Base-by-base conservation (phyloP, 1,284 basidiomycete species). In the Cryptococcus deneoformans region DNA sequence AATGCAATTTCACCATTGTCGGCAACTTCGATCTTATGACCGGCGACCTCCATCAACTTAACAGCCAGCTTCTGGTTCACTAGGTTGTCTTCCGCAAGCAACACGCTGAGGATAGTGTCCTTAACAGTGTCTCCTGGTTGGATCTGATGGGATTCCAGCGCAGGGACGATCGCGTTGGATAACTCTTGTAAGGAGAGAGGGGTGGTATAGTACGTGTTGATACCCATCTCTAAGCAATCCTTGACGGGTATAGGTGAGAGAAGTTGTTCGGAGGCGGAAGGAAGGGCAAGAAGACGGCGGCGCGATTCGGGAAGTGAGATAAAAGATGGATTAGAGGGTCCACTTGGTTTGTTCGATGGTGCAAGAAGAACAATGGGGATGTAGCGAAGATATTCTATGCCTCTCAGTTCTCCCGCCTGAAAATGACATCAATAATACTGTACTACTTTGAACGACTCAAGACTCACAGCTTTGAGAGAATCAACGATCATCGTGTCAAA, bases 401-500 rank as follows among this genome's bases (percentile, higher is more conserved):
- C 92, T 54, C 95, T 84, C 63, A 99, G 82, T 67, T 84, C 86
- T 70, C 96, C 90, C 6, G 90, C 91, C 89, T 92, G 62, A 20
- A 48, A 20, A 47, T 20, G 20, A 46, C 43, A 45, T 57, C 38
- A 61, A 51, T 45, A 61, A n/a, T 7, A 24, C 6, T 36, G 34
- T 7, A n/a, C 6, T 0, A 42, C 35, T 9, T 45, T 20, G 1
- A 38, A 53, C 6, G 24, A 38, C 16, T 36, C 43, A 24, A 24
- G n/a, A 86, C 88, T 68, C 75, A 95, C 92, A 63, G 91, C 86
- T 45, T 79, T 81, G 51, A 95, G 80, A 50, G 90, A 90, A 79
- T 99, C 95, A 34, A 95, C 89, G 40, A 98, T 88, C 67, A 99
- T 95, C 9, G 94, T 94, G 76, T 99, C 96, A 69, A 97, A 90